Evolutionary conservation across 306 rosid genomes (phyloP).

Genomic region (Mucuna pruriens): DNA sequence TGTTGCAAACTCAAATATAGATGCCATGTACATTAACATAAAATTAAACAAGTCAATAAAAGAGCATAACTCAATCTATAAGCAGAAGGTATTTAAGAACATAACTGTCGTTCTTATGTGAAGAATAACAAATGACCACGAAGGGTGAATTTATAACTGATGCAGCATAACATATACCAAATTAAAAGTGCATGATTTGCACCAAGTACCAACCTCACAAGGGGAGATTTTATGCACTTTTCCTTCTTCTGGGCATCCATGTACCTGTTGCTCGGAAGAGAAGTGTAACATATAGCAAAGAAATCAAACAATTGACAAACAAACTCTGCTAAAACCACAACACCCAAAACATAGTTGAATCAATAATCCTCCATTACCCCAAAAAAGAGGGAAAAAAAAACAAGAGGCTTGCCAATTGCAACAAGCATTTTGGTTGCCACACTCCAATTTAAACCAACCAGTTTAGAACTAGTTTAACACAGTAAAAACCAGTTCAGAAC

Average conservation of each 20-base stretch:
- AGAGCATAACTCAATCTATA: background rate
- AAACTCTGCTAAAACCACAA: background rate
- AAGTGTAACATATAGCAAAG: background rate
- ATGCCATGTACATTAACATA: background rate
- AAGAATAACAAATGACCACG: background rate
- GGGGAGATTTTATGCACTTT: conserved; percentile 82
- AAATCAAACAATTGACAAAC: background rate
- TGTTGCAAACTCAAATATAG: background rate
- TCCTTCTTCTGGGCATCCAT: conserved; percentile 77
- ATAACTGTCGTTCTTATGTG: background rate
- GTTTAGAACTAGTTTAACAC: background rate
- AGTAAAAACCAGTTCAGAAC: background rate
- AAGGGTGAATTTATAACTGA: background rate
- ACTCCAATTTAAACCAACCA: background rate
- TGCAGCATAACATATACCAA: background rate
- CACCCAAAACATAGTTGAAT: background rate
- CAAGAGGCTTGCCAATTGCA: background rate
- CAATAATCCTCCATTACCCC: background rate
- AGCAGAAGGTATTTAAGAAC: background rate
- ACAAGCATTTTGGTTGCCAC: background rate
- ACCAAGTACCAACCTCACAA: conserved; percentile 59
- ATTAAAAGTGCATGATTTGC: background rate
- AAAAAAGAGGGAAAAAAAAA: background rate
- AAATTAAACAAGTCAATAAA: conserved; percentile 28
- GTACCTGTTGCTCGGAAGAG: background rate